Evolutionary conservation across 2,329 filamentous ascomycete genomes (phyloP).

Genomic region (Talaromyces sp.): DNA sequence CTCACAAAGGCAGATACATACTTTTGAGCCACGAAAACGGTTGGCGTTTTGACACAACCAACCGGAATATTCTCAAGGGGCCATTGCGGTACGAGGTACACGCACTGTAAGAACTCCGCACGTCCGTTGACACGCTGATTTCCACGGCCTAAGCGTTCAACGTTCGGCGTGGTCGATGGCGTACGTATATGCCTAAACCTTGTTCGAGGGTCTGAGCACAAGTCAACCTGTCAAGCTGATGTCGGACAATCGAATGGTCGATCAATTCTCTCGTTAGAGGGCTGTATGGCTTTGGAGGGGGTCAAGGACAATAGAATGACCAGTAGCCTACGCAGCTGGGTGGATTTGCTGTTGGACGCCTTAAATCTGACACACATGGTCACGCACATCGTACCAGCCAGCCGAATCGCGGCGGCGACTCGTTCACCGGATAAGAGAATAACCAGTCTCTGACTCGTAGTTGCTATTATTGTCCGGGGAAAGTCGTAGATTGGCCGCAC

Average conservation of each 20-base stretch:
- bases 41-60: neutral
- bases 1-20: neutral
- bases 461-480: neutral
- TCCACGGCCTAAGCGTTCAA: neutral
- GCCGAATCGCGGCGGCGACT: neutral
- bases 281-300: neutral
- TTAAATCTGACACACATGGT: neutral
- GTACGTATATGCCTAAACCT: slow-evolving; percentile 3
- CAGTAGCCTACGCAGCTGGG: neutral
- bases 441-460: neutral
- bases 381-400: neutral
- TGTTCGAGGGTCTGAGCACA: slow-evolving; percentile 2
- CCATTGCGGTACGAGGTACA: neutral
- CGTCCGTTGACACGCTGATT: neutral
- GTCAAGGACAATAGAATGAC: neutral
- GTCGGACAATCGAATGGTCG: neutral
- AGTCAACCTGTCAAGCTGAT: neutral
- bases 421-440: neutral
- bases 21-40: neutral
- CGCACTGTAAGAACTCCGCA: neutral
- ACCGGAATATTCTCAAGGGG: neutral
- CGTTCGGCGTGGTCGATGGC: neutral
- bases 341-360: neutral
- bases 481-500: neutral
- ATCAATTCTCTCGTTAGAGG: neutral